Base-by-base conservation (phyloP, 257 asterid species). In the Plectranthus barbatus region DNA sequence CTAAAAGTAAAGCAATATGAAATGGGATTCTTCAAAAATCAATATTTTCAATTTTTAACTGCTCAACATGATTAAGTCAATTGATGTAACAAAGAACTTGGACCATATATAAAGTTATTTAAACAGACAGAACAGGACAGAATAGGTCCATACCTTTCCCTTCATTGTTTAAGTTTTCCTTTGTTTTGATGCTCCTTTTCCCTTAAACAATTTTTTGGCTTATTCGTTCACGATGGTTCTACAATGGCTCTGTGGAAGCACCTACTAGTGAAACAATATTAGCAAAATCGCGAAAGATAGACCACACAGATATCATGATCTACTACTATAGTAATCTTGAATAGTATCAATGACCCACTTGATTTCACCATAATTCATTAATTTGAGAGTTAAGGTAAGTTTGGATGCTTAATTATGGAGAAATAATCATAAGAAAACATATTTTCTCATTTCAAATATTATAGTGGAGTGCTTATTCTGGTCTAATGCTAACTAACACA, bases 111-210 rank as follows among this genome's bases (percentile, higher is more conserved):
- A 80, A 64, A 55, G 74, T 67, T 66, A 72, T 69, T 1, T 2
- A 26, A 26, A 26, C 31, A 26, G 2, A 26, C 31, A 1, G 31
- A 26, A 1, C 5, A 26, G 31, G 31, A 26, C 31, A 26, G 31
- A 26, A 26, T 26, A 26, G 31, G 31, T 26, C 31, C 31, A 26
- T 26, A 26, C 31, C 31, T 26, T 26, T 5, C 5, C 31, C 31
- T 5, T n/a, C n/a, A n/a, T n/a, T n/a, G n/a, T n/a, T n/a, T n/a
- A n/a, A n/a, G n/a, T n/a, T n/a, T n/a, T 26, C 31, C 31, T 26
- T 26, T 26, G 74, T 68, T 63, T 66, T 72, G 79, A 62, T 77
- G 83, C 80, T 65, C 80, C 74, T 67, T n/a, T n/a, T n/a, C n/a
- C 7, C 29, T 80, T 71, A 49, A 77, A 68, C 80, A 70, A 42